phyloP scores from a whole-genome alignment of 1,139 yeast genomes.

The Lodderomyces beijingensis region DNA sequence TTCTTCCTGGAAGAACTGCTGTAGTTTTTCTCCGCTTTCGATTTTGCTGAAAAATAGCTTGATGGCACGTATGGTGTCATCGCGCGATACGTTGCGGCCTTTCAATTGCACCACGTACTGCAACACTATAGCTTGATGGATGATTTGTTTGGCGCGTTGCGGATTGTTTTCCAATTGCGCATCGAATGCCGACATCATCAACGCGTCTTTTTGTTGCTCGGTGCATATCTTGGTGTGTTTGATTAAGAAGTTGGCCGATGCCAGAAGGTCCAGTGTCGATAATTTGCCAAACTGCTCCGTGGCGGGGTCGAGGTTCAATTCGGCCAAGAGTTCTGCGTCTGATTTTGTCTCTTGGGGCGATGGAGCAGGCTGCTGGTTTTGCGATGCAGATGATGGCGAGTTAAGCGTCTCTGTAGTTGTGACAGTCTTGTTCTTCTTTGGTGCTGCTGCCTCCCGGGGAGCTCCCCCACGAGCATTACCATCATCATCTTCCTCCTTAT shows the following conservation, averaged over 20 bases:
- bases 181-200: slow-evolving; percentile 91
- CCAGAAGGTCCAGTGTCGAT: slow-evolving; percentile 40
- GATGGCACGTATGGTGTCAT: slow-evolving; percentile 48
- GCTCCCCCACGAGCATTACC: slow-evolving; percentile 16
- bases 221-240: slow-evolving; percentile 66
- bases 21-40: slow-evolving; percentile 52
- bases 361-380: slow-evolving; percentile 2
- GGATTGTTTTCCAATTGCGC: slow-evolving; percentile 62
- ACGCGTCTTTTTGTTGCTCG: slow-evolving; percentile 86
- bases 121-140: slow-evolving; percentile 75
- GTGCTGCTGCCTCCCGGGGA: slow-evolving; percentile 7
- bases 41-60: slow-evolving; percentile 68
- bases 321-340: slow-evolving; percentile 29
- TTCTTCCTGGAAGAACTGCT: slow-evolving; percentile 65
- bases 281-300: slow-evolving; percentile 65
- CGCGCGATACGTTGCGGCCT: slow-evolving; percentile 28
- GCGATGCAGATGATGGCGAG: background rate
- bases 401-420: slow-evolving; percentile 31
- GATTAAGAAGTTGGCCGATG: slow-evolving; percentile 50
- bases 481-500: slow-evolving; percentile 16
- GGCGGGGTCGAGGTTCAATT: slow-evolving; percentile 43
- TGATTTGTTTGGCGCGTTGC: slow-evolving; percentile 51
- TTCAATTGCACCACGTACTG: slow-evolving; percentile 73
- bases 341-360: slow-evolving; percentile 9
- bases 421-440: slow-evolving; percentile 10